Base-by-base conservation (phyloP, 306 rosid genomes). In the Trifolium subterraneum region DNA sequence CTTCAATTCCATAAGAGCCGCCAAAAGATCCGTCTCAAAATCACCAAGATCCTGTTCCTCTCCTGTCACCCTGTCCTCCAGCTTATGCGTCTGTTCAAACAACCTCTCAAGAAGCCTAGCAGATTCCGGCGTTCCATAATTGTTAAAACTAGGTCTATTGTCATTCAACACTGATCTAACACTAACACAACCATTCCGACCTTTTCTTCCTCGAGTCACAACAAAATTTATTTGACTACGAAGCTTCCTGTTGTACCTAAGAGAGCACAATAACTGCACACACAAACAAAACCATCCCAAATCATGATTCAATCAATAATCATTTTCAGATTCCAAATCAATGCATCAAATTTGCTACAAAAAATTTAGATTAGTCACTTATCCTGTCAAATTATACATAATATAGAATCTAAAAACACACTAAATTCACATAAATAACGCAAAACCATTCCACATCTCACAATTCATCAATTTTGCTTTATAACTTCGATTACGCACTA, bases 101-200 rank as follows among this genome's bases (percentile, higher is more conserved):
- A 95, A 63, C 58, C 96, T 90, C 61, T 92, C 96, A 7, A 92
- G 95, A 50, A 95, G 92, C 82, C 91, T 92, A 2, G 98, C 90
- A 23, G 94, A 86, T 56, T 90, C 93, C 31, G 92, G 75, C 12
- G 82, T 88, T 59, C 90, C 97, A 74, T 82, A 79, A 72, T 80
- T 88, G 42, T 73, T 84, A 25, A 87, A 23, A 55, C 83, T 82
- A 1, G 82, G 72, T 78, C 74, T 79, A 67, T 76, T 76, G 47
- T 68, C 75, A 69, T 87, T 76, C 81, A 88, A 72, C 39, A 88
- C 86, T 1, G 89, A 83, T 39, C 80, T 83, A 80, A 80, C 44
- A 63, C 41, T 55, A 86, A 62, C 66, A 77, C 63, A 16, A n/a
- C 60, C 8, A 4, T 74, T 84, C 69, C 50, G 64, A 64, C 56